phyloP scores from a whole-genome alignment of 768 basidiomycete species.

The Mrakia frigida region DNA sequence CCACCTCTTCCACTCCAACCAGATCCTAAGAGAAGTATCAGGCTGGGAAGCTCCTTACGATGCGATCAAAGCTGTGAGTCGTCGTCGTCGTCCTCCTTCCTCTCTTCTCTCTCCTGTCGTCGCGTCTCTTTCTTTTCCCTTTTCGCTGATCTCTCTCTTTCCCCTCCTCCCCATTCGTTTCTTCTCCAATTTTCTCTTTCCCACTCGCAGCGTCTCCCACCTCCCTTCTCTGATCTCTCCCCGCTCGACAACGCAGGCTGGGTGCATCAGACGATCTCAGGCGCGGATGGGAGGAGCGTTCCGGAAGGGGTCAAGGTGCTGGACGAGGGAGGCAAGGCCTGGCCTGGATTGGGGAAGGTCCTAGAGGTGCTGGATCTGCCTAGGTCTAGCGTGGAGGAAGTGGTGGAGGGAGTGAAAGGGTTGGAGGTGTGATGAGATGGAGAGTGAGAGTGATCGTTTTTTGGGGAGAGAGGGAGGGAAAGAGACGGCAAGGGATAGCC shows the following conservation, averaged over 20 bases:
- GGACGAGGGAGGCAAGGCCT: constrained; percentile 57
- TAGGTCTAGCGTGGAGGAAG: neutral
- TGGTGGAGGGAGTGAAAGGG: neutral
- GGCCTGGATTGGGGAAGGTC: constrained; percentile 72
- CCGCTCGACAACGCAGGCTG: constrained; percentile 82
- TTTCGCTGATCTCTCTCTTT: neutral
- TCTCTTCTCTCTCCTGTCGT: neutral
- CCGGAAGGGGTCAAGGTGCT: constrained; percentile 52
- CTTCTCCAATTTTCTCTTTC: too few relatives aligned
- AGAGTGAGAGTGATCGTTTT: too few relatives aligned
- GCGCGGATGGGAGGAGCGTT: constrained; percentile 48
- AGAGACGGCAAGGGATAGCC: too few relatives aligned
- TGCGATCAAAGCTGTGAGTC: constrained; percentile 64
- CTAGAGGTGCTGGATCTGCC: constrained; percentile 51
- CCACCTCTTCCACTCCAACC: constrained; percentile 60
- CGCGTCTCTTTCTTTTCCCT: neutral
- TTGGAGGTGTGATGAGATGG: neutral
- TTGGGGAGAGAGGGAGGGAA: too few relatives aligned
- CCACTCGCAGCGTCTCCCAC: constrained; percentile 56
- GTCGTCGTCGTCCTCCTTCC: neutral
- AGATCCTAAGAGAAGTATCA: constrained; percentile 68
- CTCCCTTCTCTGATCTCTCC: constrained; percentile 63
- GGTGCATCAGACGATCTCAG: constrained; percentile 48
- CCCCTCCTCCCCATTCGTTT: neutral
- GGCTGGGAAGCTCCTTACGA: constrained; percentile 92